Evolutionary conservation across 495 filamentous ascomycete species (phyloP), one percentile per base, ranked within the genome.

Genomic region (Penicillium pancosmium): DNA sequence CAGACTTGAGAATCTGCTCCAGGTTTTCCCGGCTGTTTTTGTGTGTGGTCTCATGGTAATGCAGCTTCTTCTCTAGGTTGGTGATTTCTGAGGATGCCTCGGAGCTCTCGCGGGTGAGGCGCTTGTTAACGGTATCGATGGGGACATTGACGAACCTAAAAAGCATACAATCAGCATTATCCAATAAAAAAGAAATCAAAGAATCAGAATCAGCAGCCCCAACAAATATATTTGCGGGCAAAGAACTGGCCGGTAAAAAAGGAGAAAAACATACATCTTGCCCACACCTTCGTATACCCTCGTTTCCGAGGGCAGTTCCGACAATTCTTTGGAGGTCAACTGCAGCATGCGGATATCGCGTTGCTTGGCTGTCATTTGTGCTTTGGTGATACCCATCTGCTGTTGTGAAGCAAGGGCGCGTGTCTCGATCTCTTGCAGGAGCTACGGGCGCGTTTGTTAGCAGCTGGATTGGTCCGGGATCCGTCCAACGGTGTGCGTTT

Each of bases 271-370:
- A 70, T 71, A 97, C 94, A 98, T 97, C 79, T 96, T 97, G 21
- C 94, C 94, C 5, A 97, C 89, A 2, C 93, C 93, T 72, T 97
- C 93, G 63, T 97, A 98, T 10, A 97, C 86, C 18, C 85, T 86
- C 1, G 93, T 96, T 40, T 87, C 83, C 38, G 82, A 77, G n/a
- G 93, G 89, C 59, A 98, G 70, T 9, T 86, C 79, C 31, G 85
- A 82, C 50, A 97, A 78, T 74, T 98, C 94, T 56, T 82, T 90
- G 9, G 86, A 84, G 33, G 94, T 97, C 56, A 98, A 80, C 74
- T 97, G 90, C 27, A 94, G 82, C 75, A 97, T 86, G 18, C 94
- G 89, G 61, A 89, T 85, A 67, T 97, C 93, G 50, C 92, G 87
- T 69, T 93, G 90, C 77, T 96, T 97, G 57, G 83, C 81, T 3